phyloP scores from a whole-genome alignment of 768 basidiomycete species.

The Termitomyces titanicus region DNA sequence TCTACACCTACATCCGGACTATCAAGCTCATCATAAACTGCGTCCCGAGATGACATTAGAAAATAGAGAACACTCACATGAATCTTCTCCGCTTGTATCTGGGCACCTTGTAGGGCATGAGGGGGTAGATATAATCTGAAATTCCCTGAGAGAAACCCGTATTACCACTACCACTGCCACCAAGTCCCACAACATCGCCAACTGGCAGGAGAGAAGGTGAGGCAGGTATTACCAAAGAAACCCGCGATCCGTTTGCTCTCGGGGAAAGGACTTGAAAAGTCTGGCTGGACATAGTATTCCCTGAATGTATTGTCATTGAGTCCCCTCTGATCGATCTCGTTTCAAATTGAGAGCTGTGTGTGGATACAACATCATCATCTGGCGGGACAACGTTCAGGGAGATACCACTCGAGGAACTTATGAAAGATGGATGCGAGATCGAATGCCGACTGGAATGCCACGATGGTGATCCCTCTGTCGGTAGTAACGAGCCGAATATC shows the following conservation, averaged over 20 bases:
- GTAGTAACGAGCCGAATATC: not conserved
- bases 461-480: not conserved
- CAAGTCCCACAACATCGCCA: not conserved
- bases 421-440: not conserved
- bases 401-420: not conserved
- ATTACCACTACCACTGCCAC: not conserved
- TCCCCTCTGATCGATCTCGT: not conserved
- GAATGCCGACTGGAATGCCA: not conserved
- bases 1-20: not conserved
- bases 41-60: no score
- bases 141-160: not conserved
- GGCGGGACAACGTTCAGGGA: conserved; percentile 3
- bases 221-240: not conserved
- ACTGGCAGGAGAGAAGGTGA: not conserved
- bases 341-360: not conserved
- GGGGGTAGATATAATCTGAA: not conserved
- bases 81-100: conserved; percentile 8
- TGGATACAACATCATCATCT: not conserved
- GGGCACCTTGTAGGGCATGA: conserved; percentile 4
- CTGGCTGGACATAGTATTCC: conserved; percentile 3
- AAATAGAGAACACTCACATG: not conserved
- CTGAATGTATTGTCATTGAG: not conserved
- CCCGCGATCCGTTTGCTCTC: not conserved
- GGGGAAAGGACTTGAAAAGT: not conserved
- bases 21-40: not conserved